phyloP scores from a whole-genome alignment of 2,329 filamentous ascomycete genomes.

The Phaeosphaeriaceae sp. region DNA sequence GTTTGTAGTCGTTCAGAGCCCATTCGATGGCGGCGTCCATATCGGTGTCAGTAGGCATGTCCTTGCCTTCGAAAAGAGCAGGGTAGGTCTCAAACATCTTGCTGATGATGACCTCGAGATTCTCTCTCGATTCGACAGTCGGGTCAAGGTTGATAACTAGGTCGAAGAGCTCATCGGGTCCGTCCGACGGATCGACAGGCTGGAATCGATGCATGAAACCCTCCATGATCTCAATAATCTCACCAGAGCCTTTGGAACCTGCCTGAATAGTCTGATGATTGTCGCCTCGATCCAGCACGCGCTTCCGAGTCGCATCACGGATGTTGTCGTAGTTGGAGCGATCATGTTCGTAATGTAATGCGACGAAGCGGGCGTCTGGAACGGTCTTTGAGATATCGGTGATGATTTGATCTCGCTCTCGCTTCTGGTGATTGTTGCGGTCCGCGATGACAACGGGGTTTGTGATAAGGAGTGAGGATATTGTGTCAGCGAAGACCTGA shows the following conservation, averaged over 20 bases:
- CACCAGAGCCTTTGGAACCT: slow-evolving; percentile 70
- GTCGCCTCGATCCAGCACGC: slow-evolving; percentile 85
- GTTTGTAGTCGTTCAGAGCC: slow-evolving; percentile 78
- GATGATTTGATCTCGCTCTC: slow-evolving; percentile 88
- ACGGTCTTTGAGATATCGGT: slow-evolving; percentile 72
- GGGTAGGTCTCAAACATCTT: slow-evolving; percentile 80
- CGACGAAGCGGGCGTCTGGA: slow-evolving; percentile 74
- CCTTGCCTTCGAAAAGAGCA: slow-evolving; percentile 65
- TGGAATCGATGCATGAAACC: slow-evolving; percentile 90
- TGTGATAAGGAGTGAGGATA: slow-evolving; percentile 69
- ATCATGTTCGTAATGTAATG: slow-evolving; percentile 87
- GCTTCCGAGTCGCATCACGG: slow-evolving; percentile 74
- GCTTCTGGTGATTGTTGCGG: slow-evolving; percentile 89
- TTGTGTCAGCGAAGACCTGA: slow-evolving; percentile 75
- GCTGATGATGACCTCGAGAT: slow-evolving; percentile 79
- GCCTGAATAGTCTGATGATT: slow-evolving; percentile 98
- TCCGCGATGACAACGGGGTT: slow-evolving; percentile 84
- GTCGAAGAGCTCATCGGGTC: slow-evolving; percentile 85
- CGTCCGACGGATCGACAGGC: slow-evolving; percentile 67
- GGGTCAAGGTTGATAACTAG: slow-evolving; percentile 85
- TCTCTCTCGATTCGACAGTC: slow-evolving; percentile 76
- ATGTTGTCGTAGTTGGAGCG: slow-evolving; percentile 71
- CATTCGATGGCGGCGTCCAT: slow-evolving; percentile 80
- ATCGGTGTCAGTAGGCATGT: slow-evolving; percentile 73
- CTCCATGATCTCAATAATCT: slow-evolving; percentile 92